phyloP scores from a whole-genome alignment of 2,329 filamentous ascomycete species.

The Neonectria sp. region DNA sequence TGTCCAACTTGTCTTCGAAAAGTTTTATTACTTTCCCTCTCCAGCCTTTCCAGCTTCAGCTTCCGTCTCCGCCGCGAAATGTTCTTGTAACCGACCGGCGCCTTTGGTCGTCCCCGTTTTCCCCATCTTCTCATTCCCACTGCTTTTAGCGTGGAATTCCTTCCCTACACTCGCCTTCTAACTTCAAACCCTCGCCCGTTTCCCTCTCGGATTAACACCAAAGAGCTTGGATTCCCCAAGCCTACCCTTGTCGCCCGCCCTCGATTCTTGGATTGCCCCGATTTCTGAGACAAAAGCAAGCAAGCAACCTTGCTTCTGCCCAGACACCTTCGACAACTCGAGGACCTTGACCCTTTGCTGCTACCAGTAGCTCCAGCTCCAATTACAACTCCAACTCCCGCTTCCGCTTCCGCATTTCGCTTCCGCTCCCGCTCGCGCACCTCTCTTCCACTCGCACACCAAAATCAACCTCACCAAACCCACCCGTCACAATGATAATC shows the following conservation, averaged over 20 bases:
- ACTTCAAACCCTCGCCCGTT: constrained; percentile 21
- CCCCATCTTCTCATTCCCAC: constrained; percentile 40
- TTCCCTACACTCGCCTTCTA: constrained; percentile 27
- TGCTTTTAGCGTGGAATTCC: constrained; percentile 40
- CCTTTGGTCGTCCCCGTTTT: constrained; percentile 41
- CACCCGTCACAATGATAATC: constrained; percentile 76
- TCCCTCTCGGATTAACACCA: constrained; percentile 25
- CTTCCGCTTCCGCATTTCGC: neutral
- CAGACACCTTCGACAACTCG: constrained; percentile 22
- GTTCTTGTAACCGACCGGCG: constrained; percentile 46
- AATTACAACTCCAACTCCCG: neutral
- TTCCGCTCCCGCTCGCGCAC: constrained; percentile 7
- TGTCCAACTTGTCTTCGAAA: constrained; percentile 50
- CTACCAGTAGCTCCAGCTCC: constrained; percentile 10
- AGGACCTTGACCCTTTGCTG: constrained; percentile 11
- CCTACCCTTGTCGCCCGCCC: constrained; percentile 31
- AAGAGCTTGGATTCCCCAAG: constrained; percentile 31
- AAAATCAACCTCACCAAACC: constrained; percentile 25
- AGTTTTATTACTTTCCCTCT: constrained; percentile 48
- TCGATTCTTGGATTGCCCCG: constrained; percentile 33
- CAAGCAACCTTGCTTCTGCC: constrained; percentile 29
- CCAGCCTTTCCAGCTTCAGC: constrained; percentile 46
- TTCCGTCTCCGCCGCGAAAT: constrained; percentile 45
- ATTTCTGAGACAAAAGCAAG: constrained; percentile 29
- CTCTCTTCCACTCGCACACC: constrained; percentile 21